Evolutionary conservation across 345 rosid genomes (phyloP).

Genomic region (Dovyalis caffra): DNA sequence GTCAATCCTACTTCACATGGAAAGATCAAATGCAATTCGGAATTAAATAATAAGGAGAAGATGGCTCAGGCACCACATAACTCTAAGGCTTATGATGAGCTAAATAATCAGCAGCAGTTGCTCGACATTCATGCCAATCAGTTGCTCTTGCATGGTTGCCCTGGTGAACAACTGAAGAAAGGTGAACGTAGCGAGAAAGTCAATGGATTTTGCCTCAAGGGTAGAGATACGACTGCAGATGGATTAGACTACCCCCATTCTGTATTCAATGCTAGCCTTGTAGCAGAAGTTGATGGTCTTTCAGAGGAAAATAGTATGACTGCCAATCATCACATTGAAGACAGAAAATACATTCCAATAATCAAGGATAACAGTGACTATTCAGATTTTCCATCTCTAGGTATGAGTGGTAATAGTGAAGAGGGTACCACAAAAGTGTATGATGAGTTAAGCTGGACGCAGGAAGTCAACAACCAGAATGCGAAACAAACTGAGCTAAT

Average conservation of each 20-base stretch:
- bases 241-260: slow-evolving; percentile 12
- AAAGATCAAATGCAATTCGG: slow-evolving; percentile 29
- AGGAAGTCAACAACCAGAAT: slow-evolving; percentile 12
- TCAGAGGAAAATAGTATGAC: slow-evolving; percentile 13
- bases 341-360: slow-evolving; percentile 1
- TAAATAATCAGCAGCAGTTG: slow-evolving; percentile 31
- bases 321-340: slow-evolving; percentile 17
- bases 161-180: slow-evolving; percentile 18
- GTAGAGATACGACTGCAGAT: slow-evolving; percentile 13
- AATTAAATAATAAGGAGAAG: slow-evolving; percentile 19
- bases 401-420: slow-evolving; percentile 1
- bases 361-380: slow-evolving; percentile 2
- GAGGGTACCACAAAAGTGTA: slow-evolving; percentile 15
- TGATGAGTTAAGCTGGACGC: slow-evolving; percentile 9
- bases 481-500: slow-evolving; percentile 20
- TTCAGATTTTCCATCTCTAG: slow-evolving; percentile 20
- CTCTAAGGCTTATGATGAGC: slow-evolving; percentile 24
- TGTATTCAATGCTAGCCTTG: slow-evolving; percentile 7
- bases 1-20: slow-evolving; percentile 21
- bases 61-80: slow-evolving; percentile 22
- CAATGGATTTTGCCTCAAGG: slow-evolving; percentile 10
- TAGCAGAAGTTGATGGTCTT: slow-evolving; percentile 16
- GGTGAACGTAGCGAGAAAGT: slow-evolving; percentile 15
- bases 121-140: slow-evolving; percentile 17
- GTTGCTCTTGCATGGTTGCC: slow-evolving; percentile 17